A percentile compares a stretch with the other conserved stretches of the same genome.
Conservation (phyloP, 768 basidiomycete species). For the Mycena crocata region DNA sequence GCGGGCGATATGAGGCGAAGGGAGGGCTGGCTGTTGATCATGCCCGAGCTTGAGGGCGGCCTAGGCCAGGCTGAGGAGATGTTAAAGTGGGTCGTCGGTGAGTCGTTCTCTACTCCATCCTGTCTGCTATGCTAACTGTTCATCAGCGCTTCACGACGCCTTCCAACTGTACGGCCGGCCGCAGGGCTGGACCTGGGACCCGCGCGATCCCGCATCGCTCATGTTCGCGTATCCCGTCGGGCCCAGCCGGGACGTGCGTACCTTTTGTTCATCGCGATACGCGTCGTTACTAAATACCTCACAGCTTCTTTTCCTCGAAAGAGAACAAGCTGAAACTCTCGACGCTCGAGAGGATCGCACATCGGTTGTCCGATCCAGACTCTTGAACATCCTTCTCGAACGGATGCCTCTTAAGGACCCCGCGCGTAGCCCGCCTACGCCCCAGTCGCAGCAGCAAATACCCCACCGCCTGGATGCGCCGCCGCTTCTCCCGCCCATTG, state of each 20-base stretch:
- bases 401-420: constrained; percentile 64
- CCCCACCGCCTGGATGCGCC: constrained; percentile 43
- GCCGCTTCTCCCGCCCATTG: constrained; percentile 52
- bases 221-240: constrained; percentile 97
- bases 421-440: constrained; percentile 24
- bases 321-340: constrained; percentile 81
- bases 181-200: constrained; percentile 89
- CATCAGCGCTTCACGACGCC: constrained; percentile 82
- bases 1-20: constrained; percentile 70
- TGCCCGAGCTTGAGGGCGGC: constrained; percentile 85
- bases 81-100: constrained; percentile 91
- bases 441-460: constrained; percentile 43
- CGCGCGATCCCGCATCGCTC: constrained; percentile 80
- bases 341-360: constrained; percentile 86
- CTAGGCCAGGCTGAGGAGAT: constrained; percentile 80
- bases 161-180: constrained; percentile 93
- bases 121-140: constrained; percentile 2
- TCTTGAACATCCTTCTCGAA: constrained; percentile 71
- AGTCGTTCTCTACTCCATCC: constrained; percentile 41
- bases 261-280: constrained; percentile 11
- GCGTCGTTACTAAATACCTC: constrained; percentile 29
- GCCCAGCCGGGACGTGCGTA: constrained; percentile 80
- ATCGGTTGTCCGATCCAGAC: constrained; percentile 69
- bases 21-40: constrained; percentile 90
- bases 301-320: constrained; percentile 88